Evolutionary conservation across 2,329 filamentous ascomycete species (phyloP), one percentile per base, ranked within the genome.

Genomic region (Fusarium neocosmosporiellum): DNA sequence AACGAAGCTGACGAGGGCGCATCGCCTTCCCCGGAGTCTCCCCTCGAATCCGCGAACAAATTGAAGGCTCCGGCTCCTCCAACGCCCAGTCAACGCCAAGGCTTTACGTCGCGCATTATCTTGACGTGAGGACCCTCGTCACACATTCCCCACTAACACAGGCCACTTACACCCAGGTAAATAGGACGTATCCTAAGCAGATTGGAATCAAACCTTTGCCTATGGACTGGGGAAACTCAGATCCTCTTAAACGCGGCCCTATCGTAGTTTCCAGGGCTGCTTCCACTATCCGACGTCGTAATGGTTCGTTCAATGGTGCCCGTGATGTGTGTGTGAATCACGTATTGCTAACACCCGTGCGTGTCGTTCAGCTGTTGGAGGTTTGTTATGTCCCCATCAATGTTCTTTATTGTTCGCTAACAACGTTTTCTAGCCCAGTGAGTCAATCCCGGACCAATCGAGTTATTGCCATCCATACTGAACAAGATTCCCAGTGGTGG

Each of bases 121-220:
- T 82, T 89, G 69, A 89, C 88, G 86, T 88, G 78, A 76, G 80
- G 72, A 79, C 72, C 64, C 59, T 43, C 48, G 22, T n/a, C 24
- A 31, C 34, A 62, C 29, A 31, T 59, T 18, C 33, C 57, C 41
- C 37, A 57, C 36, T 66, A 61, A 63, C 48, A 64, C 36, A 37
- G 27, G 46, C 24, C 63, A 60, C 65, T 72, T 55, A 76, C 61
- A 46, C 37, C 20, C 34, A 41, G 34, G 43, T 66, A 39, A 54
- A 14, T 48, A 90, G 88, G 59, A 98, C 95, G 7, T 98, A 98
- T 82, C 96, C 96, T 31, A 95, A 94, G 76, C 96, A 98, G 84
- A 94, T 94, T 74, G 96, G 96, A 71, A 96, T 98, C 82, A 94
- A 97, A 73, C 95, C 96, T n/a, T 85, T 98, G 59, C 90, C 91